Conservation (phyloP, 805 yeast species). For the Yarrowia sp. region DNA sequence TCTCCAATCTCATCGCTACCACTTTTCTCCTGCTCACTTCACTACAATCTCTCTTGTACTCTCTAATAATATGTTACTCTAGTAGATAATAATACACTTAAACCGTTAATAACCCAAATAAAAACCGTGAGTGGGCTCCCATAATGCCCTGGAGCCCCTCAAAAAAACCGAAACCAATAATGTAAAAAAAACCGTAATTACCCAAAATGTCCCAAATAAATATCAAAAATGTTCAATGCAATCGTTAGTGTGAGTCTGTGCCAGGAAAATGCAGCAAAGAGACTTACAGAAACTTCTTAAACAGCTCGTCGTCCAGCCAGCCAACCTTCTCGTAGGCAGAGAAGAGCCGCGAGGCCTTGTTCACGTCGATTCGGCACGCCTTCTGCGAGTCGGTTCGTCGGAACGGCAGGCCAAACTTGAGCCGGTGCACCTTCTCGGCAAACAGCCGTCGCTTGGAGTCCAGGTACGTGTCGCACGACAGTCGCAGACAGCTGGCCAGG, state of each 20-base stretch:
- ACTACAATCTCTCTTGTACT: no score
- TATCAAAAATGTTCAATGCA: constrained; percentile 39
- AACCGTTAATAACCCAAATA: constrained; percentile 33
- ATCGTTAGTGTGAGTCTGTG: constrained; percentile 10
- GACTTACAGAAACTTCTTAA: constrained; percentile 55
- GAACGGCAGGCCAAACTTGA: constrained; percentile 74
- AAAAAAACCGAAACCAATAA: constrained; percentile 32
- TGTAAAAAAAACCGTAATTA: constrained; percentile 29
- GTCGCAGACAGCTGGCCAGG: constrained; percentile 85
- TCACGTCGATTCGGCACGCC: constrained; percentile 96
- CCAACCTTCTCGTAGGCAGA: constrained; percentile 92
- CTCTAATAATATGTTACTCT: constrained; percentile 25
- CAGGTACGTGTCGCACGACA: constrained; percentile 82
- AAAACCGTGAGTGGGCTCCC: constrained; percentile 26
- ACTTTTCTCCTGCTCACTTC: no score
- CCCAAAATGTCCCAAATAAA: constrained; percentile 38
- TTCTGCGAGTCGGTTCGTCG: constrained; percentile 98
- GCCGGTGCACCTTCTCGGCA: constrained; percentile 83
- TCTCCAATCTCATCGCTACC: background rate
- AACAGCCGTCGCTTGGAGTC: constrained; percentile 84
- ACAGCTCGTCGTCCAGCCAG: constrained; percentile 82
- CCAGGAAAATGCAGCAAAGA: background rate
- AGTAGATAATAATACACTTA: constrained; percentile 24
- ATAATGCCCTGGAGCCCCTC: constrained; percentile 19
- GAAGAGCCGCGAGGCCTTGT: constrained; percentile 89